Evolutionary conservation across 2,329 filamentous ascomycete genomes (phyloP), one percentile per base, ranked within the genome.

Genomic region (Apiospora malaysiana): DNA sequence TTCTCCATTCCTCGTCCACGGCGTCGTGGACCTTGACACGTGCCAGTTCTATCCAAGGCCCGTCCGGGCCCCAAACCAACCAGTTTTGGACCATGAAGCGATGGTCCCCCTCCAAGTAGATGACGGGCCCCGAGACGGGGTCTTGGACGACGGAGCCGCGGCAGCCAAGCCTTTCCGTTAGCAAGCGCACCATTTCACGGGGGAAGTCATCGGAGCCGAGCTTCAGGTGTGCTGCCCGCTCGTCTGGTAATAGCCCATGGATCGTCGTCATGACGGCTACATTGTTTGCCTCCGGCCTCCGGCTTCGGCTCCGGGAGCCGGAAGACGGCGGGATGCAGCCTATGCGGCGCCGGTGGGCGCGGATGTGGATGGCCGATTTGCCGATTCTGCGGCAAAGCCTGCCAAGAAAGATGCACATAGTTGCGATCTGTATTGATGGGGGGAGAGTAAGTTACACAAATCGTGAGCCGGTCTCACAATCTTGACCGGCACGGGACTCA

Each of bases 131-230:
- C 25, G 16, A 18, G 21, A 46, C 27, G 32, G 67, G 67, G 45
- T 68, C 67, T 40, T 68, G 25, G 18, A 68, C 67, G 5, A 68
- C 27, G 27, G 46, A 68, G 9, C 67, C 67, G 46, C 46, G 45
- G 47, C 67, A 68, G 18, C 46, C 46, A 21, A 68, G 32, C 9
- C 14, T 18, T 40, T 42, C n/a, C 46, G 37, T 49, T 25, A 56
- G 46, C 27, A 42, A 32, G 45, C 16, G 25, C 23, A 56, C 21
- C 25, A 56, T 40, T 25, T 40, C 67, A 63, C 27, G 32, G 56
- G 56, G 56, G 9, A 40, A 63, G 32, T 32, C 32, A n/a, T 9
- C 4, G n/a, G 32, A 8, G 40, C 18, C 5, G 32, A n/a, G 37
- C 56, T 32, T 14, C 9, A 40, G 56, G 1, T 25, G 32, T 16